A percentile compares a stretch with the other conserved stretches of the same genome.
These are phyloP conservation scores for Solanum microdontum DNA, from an alignment of 257 asterid species.

Conservation along the genomic window DNA sequence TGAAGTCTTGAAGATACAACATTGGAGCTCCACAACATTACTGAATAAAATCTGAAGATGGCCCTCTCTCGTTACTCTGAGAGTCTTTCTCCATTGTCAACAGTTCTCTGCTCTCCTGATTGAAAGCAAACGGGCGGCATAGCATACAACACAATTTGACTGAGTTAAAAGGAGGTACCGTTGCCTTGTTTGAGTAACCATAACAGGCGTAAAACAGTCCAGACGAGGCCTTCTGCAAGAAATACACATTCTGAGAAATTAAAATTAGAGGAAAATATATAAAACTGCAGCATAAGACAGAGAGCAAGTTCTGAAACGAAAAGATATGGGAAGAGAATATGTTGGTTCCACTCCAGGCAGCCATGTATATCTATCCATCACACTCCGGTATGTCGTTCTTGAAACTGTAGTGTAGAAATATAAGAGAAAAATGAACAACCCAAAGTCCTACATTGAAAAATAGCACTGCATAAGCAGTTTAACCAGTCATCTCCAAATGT, in stretches of 20 bases:
- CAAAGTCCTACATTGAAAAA: neutral
- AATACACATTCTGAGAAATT: neutral
- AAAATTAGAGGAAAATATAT: neutral
- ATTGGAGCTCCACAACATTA: neutral
- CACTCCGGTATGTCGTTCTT: neutral
- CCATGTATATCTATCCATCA: neutral
- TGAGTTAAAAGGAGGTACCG: neutral
- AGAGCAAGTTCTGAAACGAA: neutral
- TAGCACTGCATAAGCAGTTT: neutral
- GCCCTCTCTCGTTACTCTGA: neutral
- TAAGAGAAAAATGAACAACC: neutral
- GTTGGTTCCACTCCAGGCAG: neutral
- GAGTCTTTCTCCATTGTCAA: neutral
- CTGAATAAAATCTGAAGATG: neutral
- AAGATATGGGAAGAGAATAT: neutral
- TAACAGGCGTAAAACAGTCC: neutral
- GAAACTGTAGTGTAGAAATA: neutral
- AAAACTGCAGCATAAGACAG: neutral
- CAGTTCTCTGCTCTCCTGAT: neutral
- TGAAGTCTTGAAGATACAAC: neutral
- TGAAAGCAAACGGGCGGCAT: neutral
- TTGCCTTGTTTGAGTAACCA: neutral
- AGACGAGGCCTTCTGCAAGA: neutral
- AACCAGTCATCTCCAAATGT: constrained; percentile 10
- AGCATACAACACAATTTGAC: neutral